Conservation (phyloP, 2,329 filamentous ascomycete genomes). For the Neofusicoccum sp. region DNA sequence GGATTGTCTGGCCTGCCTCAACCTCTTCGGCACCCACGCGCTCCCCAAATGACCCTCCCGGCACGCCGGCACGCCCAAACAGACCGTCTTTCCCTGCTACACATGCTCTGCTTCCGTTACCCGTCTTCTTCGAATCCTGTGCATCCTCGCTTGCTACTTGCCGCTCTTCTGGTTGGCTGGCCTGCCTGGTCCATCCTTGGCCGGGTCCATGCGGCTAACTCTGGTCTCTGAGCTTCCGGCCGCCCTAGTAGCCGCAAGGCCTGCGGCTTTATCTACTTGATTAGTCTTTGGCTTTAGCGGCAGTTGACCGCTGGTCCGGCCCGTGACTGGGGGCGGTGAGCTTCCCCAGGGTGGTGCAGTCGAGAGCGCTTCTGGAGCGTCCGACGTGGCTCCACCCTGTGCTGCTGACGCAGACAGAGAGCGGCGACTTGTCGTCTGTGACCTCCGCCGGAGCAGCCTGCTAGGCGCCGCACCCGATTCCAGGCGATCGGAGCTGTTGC, state of each 20-base stretch:
- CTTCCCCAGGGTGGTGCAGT: slow-evolving; percentile 3
- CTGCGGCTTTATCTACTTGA: slow-evolving; percentile 13
- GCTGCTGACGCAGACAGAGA: slow-evolving; percentile 13
- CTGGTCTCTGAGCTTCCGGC: slow-evolving; percentile 17
- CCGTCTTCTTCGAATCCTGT: neutral
- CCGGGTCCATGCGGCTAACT: slow-evolving; percentile 12
- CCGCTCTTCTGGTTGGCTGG: neutral
- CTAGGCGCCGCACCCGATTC: neutral
- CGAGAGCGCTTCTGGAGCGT: neutral
- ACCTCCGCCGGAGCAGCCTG: neutral
- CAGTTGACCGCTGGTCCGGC: slow-evolving; percentile 20
- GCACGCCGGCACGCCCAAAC: slow-evolving; percentile 5
- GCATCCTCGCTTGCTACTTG: slow-evolving; percentile 13
- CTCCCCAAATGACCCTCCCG: slow-evolving; percentile 4
- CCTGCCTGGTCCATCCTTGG: slow-evolving; percentile 8
- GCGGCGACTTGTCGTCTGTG: neutral
- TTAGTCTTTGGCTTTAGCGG: slow-evolving; percentile 13
- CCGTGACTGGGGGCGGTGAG: slow-evolving; percentile 14
- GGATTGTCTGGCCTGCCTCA: slow-evolving; percentile 4
- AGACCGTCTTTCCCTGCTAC: slow-evolving; percentile 4
- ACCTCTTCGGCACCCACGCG: neutral
- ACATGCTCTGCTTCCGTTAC: slow-evolving; percentile 8
- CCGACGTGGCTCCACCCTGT: slow-evolving; percentile 16
- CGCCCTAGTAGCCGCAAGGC: neutral
- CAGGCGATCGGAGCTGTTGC: slow-evolving; percentile 7